Conservation (phyloP, 345 rosid species). For the Abelmoschus esculentus region DNA sequence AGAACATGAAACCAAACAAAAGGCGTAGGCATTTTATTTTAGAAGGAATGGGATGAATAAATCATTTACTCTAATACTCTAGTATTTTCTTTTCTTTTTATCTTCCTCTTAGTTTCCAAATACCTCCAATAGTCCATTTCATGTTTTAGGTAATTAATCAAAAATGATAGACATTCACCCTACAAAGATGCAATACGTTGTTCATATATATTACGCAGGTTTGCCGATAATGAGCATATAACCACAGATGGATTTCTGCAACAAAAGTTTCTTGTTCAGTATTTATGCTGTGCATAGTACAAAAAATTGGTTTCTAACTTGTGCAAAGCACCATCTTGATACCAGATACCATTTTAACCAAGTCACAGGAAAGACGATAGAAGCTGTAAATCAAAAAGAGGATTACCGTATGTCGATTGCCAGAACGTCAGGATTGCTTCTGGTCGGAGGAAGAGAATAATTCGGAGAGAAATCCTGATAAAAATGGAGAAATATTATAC, state of each 20-base stretch:
- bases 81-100: too few species aligned
- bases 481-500: not conserved
- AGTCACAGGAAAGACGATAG: not conserved
- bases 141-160: not conserved
- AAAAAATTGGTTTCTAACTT: not conserved
- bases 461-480: conserved; percentile 55
- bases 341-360: not conserved
- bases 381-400: not conserved
- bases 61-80: too few species aligned
- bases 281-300: not conserved
- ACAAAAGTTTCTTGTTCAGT: too few species aligned
- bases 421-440: conserved; percentile 36
- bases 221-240: too few species aligned
- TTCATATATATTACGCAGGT: too few species aligned
- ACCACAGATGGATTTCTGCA: too few species aligned
- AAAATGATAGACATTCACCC: too few species aligned
- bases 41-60: not conserved
- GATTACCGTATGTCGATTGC: conserved; percentile 55
- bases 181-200: too few species aligned
- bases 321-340: not conserved
- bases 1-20: not conserved
- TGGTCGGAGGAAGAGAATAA: conserved; percentile 42
- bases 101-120: not conserved
- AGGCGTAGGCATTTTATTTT: not conserved
- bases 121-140: not conserved